Base-by-base conservation (phyloP, 768 basidiomycete genomes). In the Nidularia pulvinata region DNA sequence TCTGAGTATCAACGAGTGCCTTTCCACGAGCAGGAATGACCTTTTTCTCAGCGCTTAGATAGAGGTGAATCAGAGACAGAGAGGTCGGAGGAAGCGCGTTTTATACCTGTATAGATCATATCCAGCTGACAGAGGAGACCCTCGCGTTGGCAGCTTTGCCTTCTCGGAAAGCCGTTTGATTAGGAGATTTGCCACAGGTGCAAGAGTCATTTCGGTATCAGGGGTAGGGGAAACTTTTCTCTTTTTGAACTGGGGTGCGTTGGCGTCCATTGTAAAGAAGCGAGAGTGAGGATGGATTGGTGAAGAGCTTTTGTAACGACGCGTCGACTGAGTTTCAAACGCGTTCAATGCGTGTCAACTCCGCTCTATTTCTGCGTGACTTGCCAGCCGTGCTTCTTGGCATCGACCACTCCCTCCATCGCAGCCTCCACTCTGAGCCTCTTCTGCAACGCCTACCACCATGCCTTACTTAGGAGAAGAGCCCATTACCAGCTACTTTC, bases 51-150 rank as follows among this genome's bases (percentile, higher is more conserved):
- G 95, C 94, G 66, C 95, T 96, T 51, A 14, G 48, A 32, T 49
- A 37, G 16, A 34, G 33, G 36, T 45, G 48, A 32, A 52, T 48
- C 34, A 44, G 53, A 50, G 45, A 50, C 52, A 49, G 49, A 37
- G 30, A 39, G 49, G 22, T 11, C 16, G 33, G 30, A 19, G 16
- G 10, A 33, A 44, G 56, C 57, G 57, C 55, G 14, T 49, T 36
- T 30, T 76, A n/a, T 65, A 92, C 95, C 90, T 89, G 73, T 94
- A 95, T 36, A 99, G 77, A 69, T 99, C 97, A 65, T 98, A 97
- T 5, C 97, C 97, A 1, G 97, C 97, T 2, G 96, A 83, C 48
- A 94, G 75, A 2, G 84, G 70, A 2, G 91, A 93, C 1, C 97
- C 96, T 48, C 93, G 83, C 7, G 91, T 94, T 2, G 97, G 97